Base-by-base conservation (phyloP, 2,329 filamentous ascomycete species). In the Talaromyces rugulosus region DNA sequence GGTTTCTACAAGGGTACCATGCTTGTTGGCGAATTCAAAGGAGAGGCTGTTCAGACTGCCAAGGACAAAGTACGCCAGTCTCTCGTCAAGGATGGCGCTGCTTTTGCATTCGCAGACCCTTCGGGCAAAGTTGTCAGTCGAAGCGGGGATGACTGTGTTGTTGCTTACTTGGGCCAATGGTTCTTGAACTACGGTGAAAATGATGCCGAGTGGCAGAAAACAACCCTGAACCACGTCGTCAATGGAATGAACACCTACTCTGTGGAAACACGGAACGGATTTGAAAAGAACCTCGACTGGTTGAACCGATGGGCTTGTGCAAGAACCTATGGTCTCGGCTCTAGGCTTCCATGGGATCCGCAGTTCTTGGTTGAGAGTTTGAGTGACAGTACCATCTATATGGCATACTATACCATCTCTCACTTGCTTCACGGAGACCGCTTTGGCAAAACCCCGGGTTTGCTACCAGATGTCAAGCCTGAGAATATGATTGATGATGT, bases 161-260 rank as follows among this genome's bases (percentile, higher is more conserved):
- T 95, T 63, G 90, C 92, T 33, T 88, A 94, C 67, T 87, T 98
- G 72, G 94, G 97, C 70, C 95, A 99, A 78, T 99, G 95, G 93
- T 99, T 96, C 79, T 82, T 99, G 70, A 94, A 97, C 78, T 99
- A 99, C 72, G 95, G 95, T 65, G 90, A 93, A 78, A 91, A 91
- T 65, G 86, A 88, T 68, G 78, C 80, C 51, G 84, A 88, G 56
- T 98, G 95, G 95, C 90, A 90, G 72, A 80, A 90, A 65, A 82
- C 85, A 51, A 91, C 90, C 14, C 81, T 93, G 59, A 83, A 88
- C 67, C 88, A 90, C 73, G 87, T 96, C 54, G 84, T 85, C 60
- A 87, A 88, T 71, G 84, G 82, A 61, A 80, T 97, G 64, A 90
- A 97, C 76, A 91, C 90, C 7, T 98, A 90, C 79, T 86, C 83